Conservation (phyloP, 192 early-diverging fungal genomes). For the Entomortierella lignicola region DNA sequence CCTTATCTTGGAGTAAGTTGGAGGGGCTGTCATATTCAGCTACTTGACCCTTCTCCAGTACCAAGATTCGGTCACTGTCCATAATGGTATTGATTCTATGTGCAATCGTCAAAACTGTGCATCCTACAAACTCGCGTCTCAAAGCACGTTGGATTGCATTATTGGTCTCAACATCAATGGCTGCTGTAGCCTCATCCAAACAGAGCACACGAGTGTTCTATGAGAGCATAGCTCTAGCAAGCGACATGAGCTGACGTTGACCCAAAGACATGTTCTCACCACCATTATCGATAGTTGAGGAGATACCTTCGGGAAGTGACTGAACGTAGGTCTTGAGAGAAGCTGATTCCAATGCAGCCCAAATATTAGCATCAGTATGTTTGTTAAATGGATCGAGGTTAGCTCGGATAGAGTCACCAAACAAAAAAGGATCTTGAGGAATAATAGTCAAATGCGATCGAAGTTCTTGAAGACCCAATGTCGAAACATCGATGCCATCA, state of each 20-base stretch:
- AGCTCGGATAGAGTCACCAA: constrained; percentile 63
- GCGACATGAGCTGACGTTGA: constrained; percentile 73
- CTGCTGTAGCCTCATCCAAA: constrained; percentile 78
- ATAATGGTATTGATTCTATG: constrained; percentile 78
- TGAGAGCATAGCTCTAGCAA: constrained; percentile 69
- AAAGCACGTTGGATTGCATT: constrained; percentile 59
- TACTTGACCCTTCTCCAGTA: constrained; percentile 75
- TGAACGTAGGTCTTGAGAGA: constrained; percentile 55
- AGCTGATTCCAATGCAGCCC: constrained; percentile 66
- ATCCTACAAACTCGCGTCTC: constrained; percentile 11
- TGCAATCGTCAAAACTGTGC: constrained; percentile 70
- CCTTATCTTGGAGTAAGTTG: constrained; percentile 51
- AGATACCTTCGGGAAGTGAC: constrained; percentile 50
- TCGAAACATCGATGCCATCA: constrained; percentile 69
- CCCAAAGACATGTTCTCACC: constrained; percentile 53
- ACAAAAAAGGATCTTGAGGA: constrained; percentile 77
- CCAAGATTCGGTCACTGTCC: constrained; percentile 75
- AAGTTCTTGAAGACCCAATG: constrained; percentile 64
- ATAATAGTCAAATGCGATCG: constrained; percentile 74
- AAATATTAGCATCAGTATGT: constrained; percentile 61
- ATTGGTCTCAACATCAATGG: constrained; percentile 69
- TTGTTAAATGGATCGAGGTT: constrained; percentile 70
- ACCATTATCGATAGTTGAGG: constrained; percentile 8
- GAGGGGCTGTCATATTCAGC: constrained; percentile 75
- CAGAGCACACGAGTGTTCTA: constrained; percentile 64